These are phyloP conservation scores for Lachancea dasiensis DNA, from an alignment of 805 yeast species.

Conservation along the genomic window DNA sequence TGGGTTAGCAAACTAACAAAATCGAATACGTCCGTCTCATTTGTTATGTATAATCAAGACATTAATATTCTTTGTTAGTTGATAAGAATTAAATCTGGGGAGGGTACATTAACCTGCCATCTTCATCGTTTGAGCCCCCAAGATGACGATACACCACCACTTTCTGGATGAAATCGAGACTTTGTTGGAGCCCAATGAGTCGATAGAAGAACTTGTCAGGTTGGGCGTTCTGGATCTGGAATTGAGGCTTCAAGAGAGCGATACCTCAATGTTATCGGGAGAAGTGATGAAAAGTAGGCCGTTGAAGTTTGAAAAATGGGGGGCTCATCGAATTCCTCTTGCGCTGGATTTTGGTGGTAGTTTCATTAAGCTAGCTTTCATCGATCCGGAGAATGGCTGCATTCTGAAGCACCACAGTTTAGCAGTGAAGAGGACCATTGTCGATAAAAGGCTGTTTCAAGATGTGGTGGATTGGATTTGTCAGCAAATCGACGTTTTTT, in stretches of 20 bases:
- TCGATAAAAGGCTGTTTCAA: slow-evolving; percentile 19
- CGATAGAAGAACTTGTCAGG: slow-evolving; percentile 10
- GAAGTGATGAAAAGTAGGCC: slow-evolving; percentile 4
- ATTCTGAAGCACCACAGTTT: slow-evolving; percentile 11
- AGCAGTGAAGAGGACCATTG: slow-evolving; percentile 13
- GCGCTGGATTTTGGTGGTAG: slow-evolving; percentile 31
- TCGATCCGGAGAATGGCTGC: slow-evolving; percentile 13
- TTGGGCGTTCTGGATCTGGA: slow-evolving; percentile 16
- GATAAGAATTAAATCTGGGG: slow-evolving; percentile 1
- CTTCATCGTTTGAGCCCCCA: too few relatives aligned
- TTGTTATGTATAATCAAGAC: too few relatives aligned
- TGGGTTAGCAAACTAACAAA: too few relatives aligned
- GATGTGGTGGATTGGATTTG: slow-evolving; percentile 18
- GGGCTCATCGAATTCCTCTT: slow-evolving; percentile 6
- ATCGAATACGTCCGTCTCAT: too few relatives aligned
- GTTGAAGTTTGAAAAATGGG: not conserved
- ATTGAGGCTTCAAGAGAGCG: slow-evolving; percentile 15
- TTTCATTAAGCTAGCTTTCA: slow-evolving; percentile 22
- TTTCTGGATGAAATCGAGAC: not conserved
- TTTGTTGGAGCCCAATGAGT: not conserved
- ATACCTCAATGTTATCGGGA: slow-evolving; percentile 20
- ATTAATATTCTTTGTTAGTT: too few relatives aligned
- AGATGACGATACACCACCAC: not conserved
- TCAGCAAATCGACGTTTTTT: slow-evolving; percentile 5
- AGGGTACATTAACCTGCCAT: not conserved